Evolutionary conservation across 2,329 filamentous ascomycete species (phyloP), one percentile per base, ranked within the genome.

Genomic region (Fusarium sp.): DNA sequence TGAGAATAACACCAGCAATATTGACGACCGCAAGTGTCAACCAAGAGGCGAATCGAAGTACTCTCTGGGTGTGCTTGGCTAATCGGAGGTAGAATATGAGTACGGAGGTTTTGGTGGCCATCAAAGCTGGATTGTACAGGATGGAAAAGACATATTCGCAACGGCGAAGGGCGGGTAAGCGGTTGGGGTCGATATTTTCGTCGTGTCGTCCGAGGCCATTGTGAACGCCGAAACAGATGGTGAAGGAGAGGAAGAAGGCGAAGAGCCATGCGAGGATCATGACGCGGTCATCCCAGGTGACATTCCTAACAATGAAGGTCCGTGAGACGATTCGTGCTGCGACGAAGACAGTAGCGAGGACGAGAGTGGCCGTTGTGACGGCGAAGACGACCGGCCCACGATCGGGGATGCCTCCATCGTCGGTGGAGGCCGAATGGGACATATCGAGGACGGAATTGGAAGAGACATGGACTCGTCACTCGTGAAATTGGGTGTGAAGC

Each of bases 71-170:
- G 67, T 94, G 93, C 77, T 92, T 92, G 32, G 94, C 93, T 54
- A 98, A 87, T 45, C 92, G 92, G 56, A 98, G 87, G 83, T 97
- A 98, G 82, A 98, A 98, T 60, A 96, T 88, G 66, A 98, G 87
- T 77, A 98, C 94, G n/a, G 94, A 97, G 0, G 94, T 95, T 83
- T 98, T 98, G 57, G 94, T 94, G 6, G 93, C 91, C 94, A 97
- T 97, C 63, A 98, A 86, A 8, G 94, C 92, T 18, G 95, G 95
- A 79, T 98, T 97, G 91, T 95, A 73, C 45, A 92, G 80, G 42
- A 92, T 86, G 12, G 90, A 90, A 76, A 92, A 91, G 65, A 87
- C 87, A 83, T 92, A 92, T 87, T 92, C 88, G 75, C 85, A 87
- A 56, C 84, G 84, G 65, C 90, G 88, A 71, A 95, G 83, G 3